Base-by-base conservation (phyloP, 768 basidiomycete genomes). In the Hygrocybe coccinea region DNA sequence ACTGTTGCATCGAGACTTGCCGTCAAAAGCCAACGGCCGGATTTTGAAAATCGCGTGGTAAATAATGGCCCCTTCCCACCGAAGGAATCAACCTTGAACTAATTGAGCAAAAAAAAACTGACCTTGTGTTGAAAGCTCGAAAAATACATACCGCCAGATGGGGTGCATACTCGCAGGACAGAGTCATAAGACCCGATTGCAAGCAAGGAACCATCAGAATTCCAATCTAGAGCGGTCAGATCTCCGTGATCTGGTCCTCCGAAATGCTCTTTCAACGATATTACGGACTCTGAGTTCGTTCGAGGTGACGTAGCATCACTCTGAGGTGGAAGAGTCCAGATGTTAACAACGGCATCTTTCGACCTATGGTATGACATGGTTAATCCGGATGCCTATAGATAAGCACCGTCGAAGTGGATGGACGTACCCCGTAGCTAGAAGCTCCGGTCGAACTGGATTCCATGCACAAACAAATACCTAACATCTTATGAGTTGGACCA, bases 381-480 rank as follows among this genome's bases (percentile, higher is more conserved):
- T 11, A 54, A 24, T 15, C 25, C 25, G 9, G 10, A 46, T 11
- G 22, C 7, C 15, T 7, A 7, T 15, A 7, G 7, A 21, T 17
- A 21, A 10, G 29, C 14, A 22, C 12, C n/a, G n/a, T 12, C 17
- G 33, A 17, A 19, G 17, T 10, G 25, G 17, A 33, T 41, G 49
- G 38, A 62, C 81, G 57, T 68, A 89, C 89, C 90, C 90, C 25
- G 89, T 83, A 19, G 87, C 87, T 15, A 92, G 69, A n/a, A 83
- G 63, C 37, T 79, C 75, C 29, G 73, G 74, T 34, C 78, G 72
- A 36, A 70, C 74, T 11, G 90, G 89, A 69, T 89, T 91, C 77
- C 87, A 92, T 3, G 85, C 81, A 54, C 87, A 88, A 5, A 88
- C 83, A 53, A 91, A 92, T 6, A 92, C 87, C 89, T 91, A 38